Evolutionary conservation across 2,329 filamentous ascomycete species (phyloP), one percentile per base, ranked within the genome.

Genomic region (Botrytis aclada): DNA sequence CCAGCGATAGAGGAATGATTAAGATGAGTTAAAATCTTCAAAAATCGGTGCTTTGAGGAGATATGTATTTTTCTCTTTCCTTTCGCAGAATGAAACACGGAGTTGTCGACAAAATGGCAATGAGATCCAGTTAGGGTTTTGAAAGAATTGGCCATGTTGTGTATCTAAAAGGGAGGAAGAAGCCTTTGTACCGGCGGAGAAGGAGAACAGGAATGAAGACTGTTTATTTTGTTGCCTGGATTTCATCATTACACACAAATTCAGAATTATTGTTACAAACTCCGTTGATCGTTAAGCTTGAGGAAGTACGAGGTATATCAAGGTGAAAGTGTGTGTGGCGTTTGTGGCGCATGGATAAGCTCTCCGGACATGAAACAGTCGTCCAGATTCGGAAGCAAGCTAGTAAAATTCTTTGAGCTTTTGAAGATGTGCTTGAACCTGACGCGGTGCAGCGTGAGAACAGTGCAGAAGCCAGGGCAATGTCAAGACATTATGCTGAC

Each of bases 321-420:
- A 47, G 34, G 64, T 54, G 51, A n/a, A 67, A 39, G 34, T n/a
- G 32, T 3, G 4, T 67, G 45, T 67, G 64, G 64, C 64, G 64
- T 39, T 22, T 67, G 25, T 67, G 45, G 45, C 34, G 64, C 47
- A 41, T 29, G 18, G n/a, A 20, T 29, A 43, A 37, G 43, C 43
- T 32, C 54, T 34, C 45, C 64, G 32, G 64, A 54, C 22, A 67
- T 67, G 45, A 56, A 67, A 67, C 47, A 25, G 43, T 65, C 34
- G 18, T 67, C 64, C 45, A 67, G 25, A 67, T 56, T 67, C 47
- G 45, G 64, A 54, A 54, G 25, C 34, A 39, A 54, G 16, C 25
- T 12, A 67, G 51, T 1, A 54, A 67, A 54, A 67, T 67, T 41
- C 45, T 29, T 20, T 47, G 61, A 32, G 43, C 18, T 47, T 65